These are phyloP conservation scores for Bromus sterilis DNA, from an alignment of 176 grass and related monocot genomes.

Conservation along the genomic window DNA sequence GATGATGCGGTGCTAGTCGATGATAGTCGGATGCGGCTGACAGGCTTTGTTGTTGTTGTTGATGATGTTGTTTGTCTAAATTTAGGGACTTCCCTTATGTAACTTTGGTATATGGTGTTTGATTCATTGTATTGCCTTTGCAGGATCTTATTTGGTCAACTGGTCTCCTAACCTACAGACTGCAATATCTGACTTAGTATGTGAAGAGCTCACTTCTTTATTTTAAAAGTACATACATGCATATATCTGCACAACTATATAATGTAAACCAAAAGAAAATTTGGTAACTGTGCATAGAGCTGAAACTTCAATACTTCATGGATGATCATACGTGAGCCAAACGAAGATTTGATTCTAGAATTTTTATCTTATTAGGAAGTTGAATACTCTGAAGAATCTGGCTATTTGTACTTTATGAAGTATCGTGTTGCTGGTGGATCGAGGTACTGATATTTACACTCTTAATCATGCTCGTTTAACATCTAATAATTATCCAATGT, in stretches of 20 bases:
- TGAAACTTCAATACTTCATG: slow-evolving; percentile 16
- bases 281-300: slow-evolving; percentile 2
- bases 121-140: slow-evolving; percentile 16
- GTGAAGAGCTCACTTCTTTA: slow-evolving; percentile 3
- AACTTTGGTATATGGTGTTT: background rate
- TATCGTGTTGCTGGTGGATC: slow-evolving; percentile 92
- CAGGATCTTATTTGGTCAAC: slow-evolving; percentile 99
- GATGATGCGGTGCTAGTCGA: no score
- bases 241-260: slow-evolving; percentile 4
- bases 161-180: slow-evolving; percentile 95
- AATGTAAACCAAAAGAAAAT: background rate
- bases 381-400: slow-evolving; percentile 96
- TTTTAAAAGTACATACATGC: background rate
- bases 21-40: no score
- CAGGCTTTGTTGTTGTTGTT: no score
- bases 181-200: slow-evolving; percentile 95
- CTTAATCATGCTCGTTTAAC: background rate
- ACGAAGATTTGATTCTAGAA: slow-evolving; percentile 15
- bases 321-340: slow-evolving; percentile 8
- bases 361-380: slow-evolving; percentile 67
- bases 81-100: background rate
- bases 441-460: slow-evolving; percentile 34
- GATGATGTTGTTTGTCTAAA: background rate
- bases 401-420: slow-evolving; percentile 82
- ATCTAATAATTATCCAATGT: slow-evolving; percentile 7